A percentile compares a stretch with the other conserved stretches of the same genome.
phyloP scores from a whole-genome alignment of 164 flowering plant species.

The Chimonanthus praecox region DNA sequence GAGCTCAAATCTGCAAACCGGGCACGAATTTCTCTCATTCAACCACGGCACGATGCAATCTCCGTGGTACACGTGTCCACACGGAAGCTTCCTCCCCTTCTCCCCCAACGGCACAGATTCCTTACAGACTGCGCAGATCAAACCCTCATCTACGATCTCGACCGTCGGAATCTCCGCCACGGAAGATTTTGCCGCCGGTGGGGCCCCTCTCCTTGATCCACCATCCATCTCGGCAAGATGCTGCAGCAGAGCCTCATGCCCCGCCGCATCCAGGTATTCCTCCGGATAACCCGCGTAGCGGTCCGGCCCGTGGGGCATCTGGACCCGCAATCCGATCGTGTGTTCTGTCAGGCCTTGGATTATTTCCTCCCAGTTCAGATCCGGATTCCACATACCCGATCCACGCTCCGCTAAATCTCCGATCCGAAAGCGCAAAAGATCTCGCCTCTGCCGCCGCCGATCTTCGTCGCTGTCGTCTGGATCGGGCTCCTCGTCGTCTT shows the following conservation, averaged over 20 bases:
- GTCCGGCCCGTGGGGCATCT: constrained; percentile 42
- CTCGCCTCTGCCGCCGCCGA: constrained; percentile 9
- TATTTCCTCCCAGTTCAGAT: constrained; percentile 72
- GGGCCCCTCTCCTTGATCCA: constrained; percentile 60
- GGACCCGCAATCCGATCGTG: constrained; percentile 58
- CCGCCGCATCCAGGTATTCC: constrained; percentile 80
- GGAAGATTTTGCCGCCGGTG: constrained; percentile 64
- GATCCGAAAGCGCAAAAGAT: constrained; percentile 45
- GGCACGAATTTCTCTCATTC: constrained; percentile 68
- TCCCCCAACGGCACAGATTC: constrained; percentile 45
- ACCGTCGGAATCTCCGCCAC: constrained; percentile 34
- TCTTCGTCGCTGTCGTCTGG: background rate
- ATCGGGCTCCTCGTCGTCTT: too few species aligned
- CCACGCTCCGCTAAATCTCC: constrained; percentile 47
- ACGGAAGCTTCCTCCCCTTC: constrained; percentile 61
- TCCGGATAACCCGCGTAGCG: constrained; percentile 63
- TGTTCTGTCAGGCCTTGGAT: constrained; percentile 62
- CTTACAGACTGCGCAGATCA: constrained; percentile 69
- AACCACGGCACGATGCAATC: constrained; percentile 82
- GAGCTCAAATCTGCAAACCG: constrained; percentile 76
- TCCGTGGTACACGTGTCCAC: constrained; percentile 77
- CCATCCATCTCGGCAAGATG: constrained; percentile 66
- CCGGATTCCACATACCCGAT: constrained; percentile 37
- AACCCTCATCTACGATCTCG: constrained; percentile 30
- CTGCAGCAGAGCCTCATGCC: constrained; percentile 68